Conservation (phyloP, 768 basidiomycete genomes). For the Podaxis pistillaris region DNA sequence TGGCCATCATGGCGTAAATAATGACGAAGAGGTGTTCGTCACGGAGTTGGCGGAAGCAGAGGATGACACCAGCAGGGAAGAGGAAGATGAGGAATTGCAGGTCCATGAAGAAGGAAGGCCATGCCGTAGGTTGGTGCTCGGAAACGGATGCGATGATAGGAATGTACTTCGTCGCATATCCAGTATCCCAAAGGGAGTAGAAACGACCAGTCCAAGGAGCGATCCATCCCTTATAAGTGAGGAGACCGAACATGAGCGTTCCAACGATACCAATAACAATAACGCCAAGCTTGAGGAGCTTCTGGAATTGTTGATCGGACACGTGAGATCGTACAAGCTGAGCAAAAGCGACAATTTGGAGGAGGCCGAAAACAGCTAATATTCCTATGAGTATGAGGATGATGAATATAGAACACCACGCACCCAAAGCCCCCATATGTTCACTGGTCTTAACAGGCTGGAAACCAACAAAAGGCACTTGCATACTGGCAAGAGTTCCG, state of each 20-base stretch:
- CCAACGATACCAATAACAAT: constrained; percentile 72
- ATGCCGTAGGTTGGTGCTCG: constrained; percentile 98
- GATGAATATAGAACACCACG: constrained; percentile 18
- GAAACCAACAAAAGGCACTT: constrained; percentile 99
- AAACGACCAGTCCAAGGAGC: constrained; percentile 99
- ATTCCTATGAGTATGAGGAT: constrained; percentile 15
- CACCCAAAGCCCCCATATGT: constrained; percentile 98
- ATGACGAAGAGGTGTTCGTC: constrained; percentile 99
- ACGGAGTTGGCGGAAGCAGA: constrained; percentile 91
- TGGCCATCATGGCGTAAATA: constrained; percentile 93
- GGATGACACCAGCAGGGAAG: constrained; percentile 93
- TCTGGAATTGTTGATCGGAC: constrained; percentile 89
- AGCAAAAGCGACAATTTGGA: constrained; percentile 94
- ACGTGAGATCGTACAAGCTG: constrained; percentile 87
- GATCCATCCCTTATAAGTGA: constrained; percentile 94
- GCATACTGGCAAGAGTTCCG: constrained; percentile 97
- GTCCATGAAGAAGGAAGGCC: constrained; percentile 99
- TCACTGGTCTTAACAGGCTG: constrained; percentile 97
- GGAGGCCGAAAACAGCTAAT: constrained; percentile 88
- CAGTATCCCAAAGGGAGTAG: constrained; percentile 99
- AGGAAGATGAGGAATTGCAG: constrained; percentile 96
- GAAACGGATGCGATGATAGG: constrained; percentile 99
- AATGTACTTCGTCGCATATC: constrained; percentile 98
- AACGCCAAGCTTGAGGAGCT: constrained; percentile 68
- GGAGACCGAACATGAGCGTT: constrained; percentile 64